Percentiles rank a stretch among this genome's conserved stretches.
phyloP scores from a whole-genome alignment of 805 yeast genomes.

The Myxozyma sirexii region DNA sequence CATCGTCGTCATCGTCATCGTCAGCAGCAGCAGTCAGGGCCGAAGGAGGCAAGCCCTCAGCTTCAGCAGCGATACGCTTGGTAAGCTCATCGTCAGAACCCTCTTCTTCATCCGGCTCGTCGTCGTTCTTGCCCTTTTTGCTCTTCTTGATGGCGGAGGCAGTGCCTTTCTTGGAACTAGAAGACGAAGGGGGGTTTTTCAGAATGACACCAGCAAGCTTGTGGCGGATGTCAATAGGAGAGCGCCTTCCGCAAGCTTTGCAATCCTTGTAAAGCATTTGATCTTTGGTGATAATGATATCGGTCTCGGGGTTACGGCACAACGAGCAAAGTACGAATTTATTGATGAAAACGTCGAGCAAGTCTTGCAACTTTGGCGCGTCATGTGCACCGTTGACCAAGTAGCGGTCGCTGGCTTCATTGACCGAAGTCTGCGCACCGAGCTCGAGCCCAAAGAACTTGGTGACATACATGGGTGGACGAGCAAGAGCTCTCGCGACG shows the following conservation, averaged over 20 bases:
- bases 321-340: conserved; percentile 91
- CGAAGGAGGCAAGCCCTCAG: conserved; percentile 57
- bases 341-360: conserved; percentile 89
- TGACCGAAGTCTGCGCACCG: conserved; percentile 91
- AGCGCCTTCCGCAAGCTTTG: conserved; percentile 95
- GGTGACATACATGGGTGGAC: conserved; percentile 90
- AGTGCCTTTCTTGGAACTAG: conserved; percentile 52
- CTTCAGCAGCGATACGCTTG: conserved; percentile 80
- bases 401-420: conserved; percentile 80
- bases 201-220: conserved; percentile 83
- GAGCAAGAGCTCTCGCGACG: conserved; percentile 89
- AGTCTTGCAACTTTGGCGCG: conserved; percentile 85
- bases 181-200: conserved; percentile 73
- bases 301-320: conserved; percentile 98
- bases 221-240: conserved; percentile 80
- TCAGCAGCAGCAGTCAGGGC: conserved; percentile 48
- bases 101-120: conserved; percentile 42
- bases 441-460: conserved; percentile 95
- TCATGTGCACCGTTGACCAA: conserved; percentile 95
- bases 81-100: conserved; percentile 70
- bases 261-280: conserved; percentile 85
- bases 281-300: conserved; percentile 73
- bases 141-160: conserved; percentile 58
- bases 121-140: conserved; percentile 56
- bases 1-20: conserved; percentile 69